Conservation (phyloP, 2,329 filamentous ascomycete genomes). For the Incumbomyces lentus region DNA sequence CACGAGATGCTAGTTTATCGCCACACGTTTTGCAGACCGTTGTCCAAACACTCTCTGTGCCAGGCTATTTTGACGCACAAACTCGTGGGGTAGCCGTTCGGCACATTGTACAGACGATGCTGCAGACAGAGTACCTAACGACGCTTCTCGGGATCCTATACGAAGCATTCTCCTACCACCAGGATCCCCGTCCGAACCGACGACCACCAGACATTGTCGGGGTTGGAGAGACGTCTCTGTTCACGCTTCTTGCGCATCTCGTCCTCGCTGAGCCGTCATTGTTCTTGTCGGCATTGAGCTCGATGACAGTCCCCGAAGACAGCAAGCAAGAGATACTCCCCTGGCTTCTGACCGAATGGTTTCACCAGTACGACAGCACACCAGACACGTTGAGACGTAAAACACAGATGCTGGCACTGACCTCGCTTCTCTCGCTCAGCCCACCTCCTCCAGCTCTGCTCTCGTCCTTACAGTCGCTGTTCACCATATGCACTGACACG, state of each 20-base stretch:
- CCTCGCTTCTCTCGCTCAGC: conserved; percentile 31
- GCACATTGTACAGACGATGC: conserved; percentile 46
- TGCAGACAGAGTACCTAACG: conserved; percentile 16
- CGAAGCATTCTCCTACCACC: conserved; percentile 60
- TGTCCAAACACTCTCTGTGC: conserved; percentile 22
- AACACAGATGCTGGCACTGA: conserved; percentile 36
- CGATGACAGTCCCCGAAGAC: neutral
- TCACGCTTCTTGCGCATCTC: conserved; percentile 70
- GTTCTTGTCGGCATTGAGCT: conserved; percentile 47
- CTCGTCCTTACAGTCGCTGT: conserved; percentile 35
- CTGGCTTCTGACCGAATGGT: conserved; percentile 40
- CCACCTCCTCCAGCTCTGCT: conserved; percentile 32
- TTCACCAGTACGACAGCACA: conserved; percentile 39
- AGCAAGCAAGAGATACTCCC: conserved; percentile 19
- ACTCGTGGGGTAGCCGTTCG: conserved; percentile 31
- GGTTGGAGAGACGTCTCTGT: conserved; percentile 74
- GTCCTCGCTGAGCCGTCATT: conserved; percentile 60
- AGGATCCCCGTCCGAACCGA: conserved; percentile 70
- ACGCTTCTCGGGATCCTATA: conserved; percentile 53
- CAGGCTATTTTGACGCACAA: conserved; percentile 19
- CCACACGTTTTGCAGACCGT: conserved; percentile 30
- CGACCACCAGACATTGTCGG: conserved; percentile 60
- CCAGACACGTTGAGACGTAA: conserved; percentile 38
- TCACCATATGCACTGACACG: conserved; percentile 38
- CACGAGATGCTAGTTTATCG: conserved; percentile 27